Conservation (phyloP, 2,329 filamentous ascomycete species). For the Colletotrichum liriopes region DNA sequence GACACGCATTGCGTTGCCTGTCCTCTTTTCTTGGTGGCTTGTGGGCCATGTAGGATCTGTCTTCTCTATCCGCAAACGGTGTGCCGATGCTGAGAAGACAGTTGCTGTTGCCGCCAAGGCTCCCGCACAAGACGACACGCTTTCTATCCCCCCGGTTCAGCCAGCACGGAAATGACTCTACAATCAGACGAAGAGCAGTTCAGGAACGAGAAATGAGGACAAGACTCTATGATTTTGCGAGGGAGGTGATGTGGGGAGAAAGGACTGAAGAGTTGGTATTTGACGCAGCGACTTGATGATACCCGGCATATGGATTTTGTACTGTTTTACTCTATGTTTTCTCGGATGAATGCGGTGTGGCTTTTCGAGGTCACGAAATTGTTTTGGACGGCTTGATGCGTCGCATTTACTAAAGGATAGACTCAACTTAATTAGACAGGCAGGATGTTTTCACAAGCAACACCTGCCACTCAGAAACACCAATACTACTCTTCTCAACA, state of each 20-base stretch:
- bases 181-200: slow-evolving; percentile 26
- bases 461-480: neutral
- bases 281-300: neutral
- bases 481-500: neutral
- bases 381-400: neutral
- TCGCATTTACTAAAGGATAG: neutral
- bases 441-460: neutral
- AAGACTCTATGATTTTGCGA: too few species aligned
- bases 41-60: slow-evolving; percentile 46
- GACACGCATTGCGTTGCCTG: slow-evolving; percentile 57
- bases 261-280: neutral
- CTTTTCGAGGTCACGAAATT: neutral
- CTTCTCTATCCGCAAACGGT: slow-evolving; percentile 47
- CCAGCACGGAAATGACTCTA: slow-evolving; percentile 29
- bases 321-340: neutral
- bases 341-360: neutral
- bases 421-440: neutral
- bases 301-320: slow-evolving; percentile 14
- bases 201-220: slow-evolving; percentile 24
- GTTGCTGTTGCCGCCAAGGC: slow-evolving; percentile 11
- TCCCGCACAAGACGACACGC: neutral
- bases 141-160: neutral
- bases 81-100: slow-evolving; percentile 22
- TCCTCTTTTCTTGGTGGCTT: slow-evolving; percentile 59
- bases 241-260: neutral